Evolutionary conservation across 768 basidiomycete species (phyloP), one percentile per base, ranked within the genome.

Genomic region (Hemileccinum rubropunctum): DNA sequence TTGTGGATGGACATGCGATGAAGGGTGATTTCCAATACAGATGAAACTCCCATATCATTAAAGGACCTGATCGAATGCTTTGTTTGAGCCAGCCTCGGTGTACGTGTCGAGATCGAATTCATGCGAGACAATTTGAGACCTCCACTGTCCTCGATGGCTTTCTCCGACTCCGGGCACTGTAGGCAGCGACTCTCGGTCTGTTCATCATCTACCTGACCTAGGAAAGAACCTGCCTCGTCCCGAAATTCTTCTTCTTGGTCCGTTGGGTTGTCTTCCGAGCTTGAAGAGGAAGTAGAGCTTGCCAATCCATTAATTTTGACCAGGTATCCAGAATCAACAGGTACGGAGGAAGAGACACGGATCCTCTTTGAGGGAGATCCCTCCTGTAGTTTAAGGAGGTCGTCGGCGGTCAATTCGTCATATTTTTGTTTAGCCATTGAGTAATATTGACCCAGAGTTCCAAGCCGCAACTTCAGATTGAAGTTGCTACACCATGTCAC

Each of bases 1-100:
- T 68, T 63, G 33, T 76, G 77, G 52, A 98, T 98, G 13, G 92
- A 91, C 87, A 99, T 93, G 32, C 79, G 77, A 27, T 69, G 71
- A 46, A 98, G 74, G 1, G 91, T 83, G 13, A 71, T 60, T 47
- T 83, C 79, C 30, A 99, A 73, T 3, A 74, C 62, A 3, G 73
- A 50, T 0, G 82, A 83, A 52, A 90, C 76, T 2, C 82, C 83
- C 51, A 91, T 71, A 2, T 78, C 74, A 14, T 68, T 61, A 54
- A 88, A 91, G 15, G 79, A 73, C 30, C 57, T 36, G 4, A 61
- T 57, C 21, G 48, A 51, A 41, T 35, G 49, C 13, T 51, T 48
- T 33, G 48, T 45, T 46, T 38, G 40, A 23, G 60, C 43, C 4
- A n/a, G 15, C 42, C 48, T 40, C 17, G 46, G 36, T 20, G 58